Base-by-base conservation (phyloP, 176 grass and related monocot genomes). In the Hordeum marinum region DNA sequence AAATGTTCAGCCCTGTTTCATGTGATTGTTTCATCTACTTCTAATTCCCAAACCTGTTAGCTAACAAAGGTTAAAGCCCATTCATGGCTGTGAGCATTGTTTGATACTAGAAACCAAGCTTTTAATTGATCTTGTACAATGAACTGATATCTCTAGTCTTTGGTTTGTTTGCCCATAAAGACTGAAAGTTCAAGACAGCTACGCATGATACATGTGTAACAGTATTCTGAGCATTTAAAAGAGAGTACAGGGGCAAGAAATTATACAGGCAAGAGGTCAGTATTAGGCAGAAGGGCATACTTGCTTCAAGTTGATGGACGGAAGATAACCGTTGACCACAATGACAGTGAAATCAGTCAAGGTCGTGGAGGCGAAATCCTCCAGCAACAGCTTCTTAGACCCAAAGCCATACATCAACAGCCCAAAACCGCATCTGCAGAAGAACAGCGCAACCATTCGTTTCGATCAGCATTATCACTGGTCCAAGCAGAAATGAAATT, bases 391-490 rank as follows among this genome's bases (percentile, higher is more conserved):
- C 73, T 95, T 98, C 83, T 98, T 98, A 18, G 95, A 98, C 63
- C 95, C 93, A 92, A 98, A 98, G 8, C 93, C 95, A 84, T 98
- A 95, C 93, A 95, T 98, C 85, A 95, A 69, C 59, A 98, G 93
- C 24, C 91, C 67, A 65, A 95, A 98, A 17, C 90, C 89, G 32
- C 91, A 98, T 71, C 92, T 95, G 14, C 73, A 87, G 8, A 11
- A 74, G 13, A 80, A 55, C 48, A 79, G 3, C 1, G 6, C 35
- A 13, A 6, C 36, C 27, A 54, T 58, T 85, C 63, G n/a, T 34
- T 37, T 69, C 42, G 41, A 67, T 72, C 74, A 3, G 35, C 14
- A 80, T 7, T 4, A 15, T 2, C 0, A 3, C 12, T n/a, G 36
- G 13, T 29, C 1, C 27, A 31, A 27, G 23, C 40, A 67, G 60